These are phyloP conservation scores for Barbarea vulgaris DNA, from an alignment of 345 rosid species.

Conservation along the genomic window DNA sequence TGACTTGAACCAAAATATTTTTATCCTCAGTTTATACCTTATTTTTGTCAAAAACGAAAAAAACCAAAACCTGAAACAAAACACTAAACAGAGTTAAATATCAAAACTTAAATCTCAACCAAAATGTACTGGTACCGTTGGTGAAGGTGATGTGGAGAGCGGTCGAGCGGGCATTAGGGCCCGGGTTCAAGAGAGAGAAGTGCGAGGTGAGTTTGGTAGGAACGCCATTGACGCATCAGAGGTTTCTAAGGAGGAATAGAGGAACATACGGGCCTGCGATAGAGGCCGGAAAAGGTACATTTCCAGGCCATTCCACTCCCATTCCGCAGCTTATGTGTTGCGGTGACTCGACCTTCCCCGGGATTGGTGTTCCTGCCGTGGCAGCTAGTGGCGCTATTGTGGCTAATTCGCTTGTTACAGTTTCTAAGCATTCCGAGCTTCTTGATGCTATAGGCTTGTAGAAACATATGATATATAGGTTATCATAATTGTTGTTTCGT, in stretches of 20 bases:
- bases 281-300: conserved; percentile 73
- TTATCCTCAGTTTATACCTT: too few species aligned
- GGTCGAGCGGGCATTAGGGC: conserved; percentile 79
- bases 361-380: conserved; percentile 91
- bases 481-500: background rate
- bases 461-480: conserved; percentile 8
- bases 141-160: conserved; percentile 88
- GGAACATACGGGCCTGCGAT: conserved; percentile 92
- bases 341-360: conserved; percentile 94
- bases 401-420: conserved; percentile 80
- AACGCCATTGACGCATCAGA: conserved; percentile 80
- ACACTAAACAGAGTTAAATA: background rate
- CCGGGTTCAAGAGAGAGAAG: conserved; percentile 71
- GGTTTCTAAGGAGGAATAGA: conserved; percentile 78
- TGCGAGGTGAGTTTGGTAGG: conserved; percentile 85
- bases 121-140: background rate
- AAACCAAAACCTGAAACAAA: background rate
- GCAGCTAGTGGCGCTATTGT: conserved; percentile 96
- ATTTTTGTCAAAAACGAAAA: too few species aligned
- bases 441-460: conserved; percentile 85
- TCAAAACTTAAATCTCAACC: background rate
- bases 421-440: conserved; percentile 77
- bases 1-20: too few species aligned
- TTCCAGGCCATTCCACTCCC: conserved; percentile 88
- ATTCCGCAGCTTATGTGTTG: conserved; percentile 78